Conservation (phyloP, 495 filamentous ascomycete species). For the Hypoxylon fragiforme region DNA sequence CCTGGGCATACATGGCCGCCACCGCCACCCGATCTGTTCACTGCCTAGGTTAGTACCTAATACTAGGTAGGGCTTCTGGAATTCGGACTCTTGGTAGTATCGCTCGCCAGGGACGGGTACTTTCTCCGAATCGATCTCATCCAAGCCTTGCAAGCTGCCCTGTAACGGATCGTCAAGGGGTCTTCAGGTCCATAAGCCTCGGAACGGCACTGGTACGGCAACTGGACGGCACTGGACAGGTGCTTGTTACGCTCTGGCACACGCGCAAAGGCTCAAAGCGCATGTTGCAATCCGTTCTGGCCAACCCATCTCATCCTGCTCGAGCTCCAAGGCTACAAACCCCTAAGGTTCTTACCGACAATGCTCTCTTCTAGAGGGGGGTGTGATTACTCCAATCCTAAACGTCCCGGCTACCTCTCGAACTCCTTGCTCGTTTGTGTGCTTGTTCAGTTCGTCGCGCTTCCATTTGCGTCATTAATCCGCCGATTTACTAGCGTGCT, state of each 20-base stretch:
- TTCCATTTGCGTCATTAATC: constrained; percentile 42
- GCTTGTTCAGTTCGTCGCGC: constrained; percentile 38
- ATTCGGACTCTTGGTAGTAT: constrained; percentile 27
- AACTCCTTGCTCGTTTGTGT: constrained; percentile 37
- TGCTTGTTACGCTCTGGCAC: constrained; percentile 21
- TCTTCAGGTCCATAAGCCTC: constrained; percentile 29
- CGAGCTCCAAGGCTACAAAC: constrained; percentile 30
- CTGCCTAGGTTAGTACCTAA: no score
- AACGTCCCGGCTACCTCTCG: constrained; percentile 16
- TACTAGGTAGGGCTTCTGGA: constrained; percentile 37
- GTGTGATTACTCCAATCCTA: constrained; percentile 18
- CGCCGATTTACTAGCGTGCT: constrained; percentile 39
- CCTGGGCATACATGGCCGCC: constrained; percentile 25
- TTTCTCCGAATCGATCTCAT: constrained; percentile 36
- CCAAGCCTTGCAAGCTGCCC: constrained; percentile 33
- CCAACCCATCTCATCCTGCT: constrained; percentile 26
- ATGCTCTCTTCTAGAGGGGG: constrained; percentile 16
- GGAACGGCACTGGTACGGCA: constrained; percentile 29
- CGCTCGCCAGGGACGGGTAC: constrained; percentile 34
- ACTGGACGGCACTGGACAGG: constrained; percentile 12
- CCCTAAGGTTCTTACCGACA: constrained; percentile 32
- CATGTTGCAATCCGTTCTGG: constrained; percentile 17
- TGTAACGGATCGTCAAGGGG: constrained; percentile 33
- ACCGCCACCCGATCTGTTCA: constrained; percentile 40
- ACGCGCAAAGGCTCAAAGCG: constrained; percentile 28